Evolutionary conservation across 495 filamentous ascomycete genomes (phyloP).

Genomic region (Xylaria telfairii): DNA sequence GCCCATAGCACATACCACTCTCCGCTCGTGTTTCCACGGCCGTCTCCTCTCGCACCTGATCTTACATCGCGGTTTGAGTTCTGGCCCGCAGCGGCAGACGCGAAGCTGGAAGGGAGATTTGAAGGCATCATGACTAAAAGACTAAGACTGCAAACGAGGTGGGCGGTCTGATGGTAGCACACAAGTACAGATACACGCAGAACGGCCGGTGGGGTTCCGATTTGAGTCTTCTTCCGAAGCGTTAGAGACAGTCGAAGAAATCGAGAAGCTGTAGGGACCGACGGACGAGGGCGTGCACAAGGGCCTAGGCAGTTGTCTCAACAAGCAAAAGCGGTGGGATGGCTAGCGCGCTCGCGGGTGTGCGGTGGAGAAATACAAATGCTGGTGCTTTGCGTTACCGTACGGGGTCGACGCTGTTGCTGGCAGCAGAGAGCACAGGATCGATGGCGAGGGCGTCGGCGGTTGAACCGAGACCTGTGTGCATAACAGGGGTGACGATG

Average conservation of each 20-base stretch:
- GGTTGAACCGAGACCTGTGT: constrained; percentile 14
- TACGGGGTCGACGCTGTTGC: background rate
- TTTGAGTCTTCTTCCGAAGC: background rate
- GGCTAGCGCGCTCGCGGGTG: constrained; percentile 10
- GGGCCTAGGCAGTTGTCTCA: background rate
- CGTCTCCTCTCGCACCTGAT: constrained; percentile 61
- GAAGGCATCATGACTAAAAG: constrained; percentile 68
- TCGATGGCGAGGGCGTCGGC: background rate
- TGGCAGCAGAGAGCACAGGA: constrained; percentile 10
- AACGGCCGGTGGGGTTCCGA: background rate
- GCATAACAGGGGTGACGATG: constrained; percentile 11
- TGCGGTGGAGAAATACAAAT: background rate
- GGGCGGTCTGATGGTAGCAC: constrained; percentile 26
- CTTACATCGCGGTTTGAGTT: constrained; percentile 59
- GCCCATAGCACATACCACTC: constrained; percentile 36
- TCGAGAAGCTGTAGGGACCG: constrained; percentile 18
- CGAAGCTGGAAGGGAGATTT: constrained; percentile 82
- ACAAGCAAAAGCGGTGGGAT: constrained; percentile 5
- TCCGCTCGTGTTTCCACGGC: constrained; percentile 47
- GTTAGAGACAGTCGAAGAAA: constrained; percentile 13
- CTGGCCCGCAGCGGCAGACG: constrained; percentile 80
- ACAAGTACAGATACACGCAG: constrained; percentile 9
- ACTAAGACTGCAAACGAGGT: constrained; percentile 21
- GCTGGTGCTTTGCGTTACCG: background rate
- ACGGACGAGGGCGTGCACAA: constrained; percentile 2